A percentile compares a stretch with the other conserved stretches of the same genome.
Evolutionary conservation across 2,329 filamentous ascomycete species (phyloP).

Genomic region (Aspergillus brunneoviolaceus): DNA sequence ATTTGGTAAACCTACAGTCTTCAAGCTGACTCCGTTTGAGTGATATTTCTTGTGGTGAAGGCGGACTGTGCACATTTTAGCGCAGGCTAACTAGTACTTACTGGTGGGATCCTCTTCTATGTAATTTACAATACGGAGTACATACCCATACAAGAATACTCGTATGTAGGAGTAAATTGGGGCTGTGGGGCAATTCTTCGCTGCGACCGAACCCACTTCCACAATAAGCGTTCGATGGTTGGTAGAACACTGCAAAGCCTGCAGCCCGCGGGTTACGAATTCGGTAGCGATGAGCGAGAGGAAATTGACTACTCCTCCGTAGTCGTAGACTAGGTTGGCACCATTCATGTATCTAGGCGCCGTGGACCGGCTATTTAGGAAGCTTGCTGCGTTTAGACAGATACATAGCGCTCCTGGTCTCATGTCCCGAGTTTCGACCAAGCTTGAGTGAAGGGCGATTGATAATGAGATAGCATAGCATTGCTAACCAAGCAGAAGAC

Average conservation of each 20-base stretch:
- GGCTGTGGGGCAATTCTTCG: constrained; percentile 9
- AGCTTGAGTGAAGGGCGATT: too few relatives aligned
- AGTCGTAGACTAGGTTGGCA: not conserved
- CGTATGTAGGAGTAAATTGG: not conserved
- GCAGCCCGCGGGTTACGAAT: constrained; percentile 10
- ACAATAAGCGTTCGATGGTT: constrained; percentile 10
- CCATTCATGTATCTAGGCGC: too few relatives aligned
- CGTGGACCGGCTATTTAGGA: too few relatives aligned
- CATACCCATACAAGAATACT: too few relatives aligned
- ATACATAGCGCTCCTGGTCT: too few relatives aligned
- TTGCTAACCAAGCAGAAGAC: too few relatives aligned
- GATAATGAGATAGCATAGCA: too few relatives aligned
- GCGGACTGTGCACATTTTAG: constrained; percentile 17
- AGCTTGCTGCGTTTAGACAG: too few relatives aligned
- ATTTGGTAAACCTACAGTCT: not conserved
- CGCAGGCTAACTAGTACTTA: constrained; percentile 7
- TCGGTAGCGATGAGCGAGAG: constrained; percentile 5
- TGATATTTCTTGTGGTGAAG: constrained; percentile 10
- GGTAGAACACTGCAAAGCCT: not conserved
- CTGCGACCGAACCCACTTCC: not conserved
- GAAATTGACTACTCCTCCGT: not conserved
- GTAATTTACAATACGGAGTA: not conserved
- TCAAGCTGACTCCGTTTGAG: not conserved
- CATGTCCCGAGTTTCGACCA: too few relatives aligned
- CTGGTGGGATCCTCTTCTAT: constrained; percentile 1